Evolutionary conservation across 75 land plant genomes (phyloP).

Genomic region (Picea glauca): DNA sequence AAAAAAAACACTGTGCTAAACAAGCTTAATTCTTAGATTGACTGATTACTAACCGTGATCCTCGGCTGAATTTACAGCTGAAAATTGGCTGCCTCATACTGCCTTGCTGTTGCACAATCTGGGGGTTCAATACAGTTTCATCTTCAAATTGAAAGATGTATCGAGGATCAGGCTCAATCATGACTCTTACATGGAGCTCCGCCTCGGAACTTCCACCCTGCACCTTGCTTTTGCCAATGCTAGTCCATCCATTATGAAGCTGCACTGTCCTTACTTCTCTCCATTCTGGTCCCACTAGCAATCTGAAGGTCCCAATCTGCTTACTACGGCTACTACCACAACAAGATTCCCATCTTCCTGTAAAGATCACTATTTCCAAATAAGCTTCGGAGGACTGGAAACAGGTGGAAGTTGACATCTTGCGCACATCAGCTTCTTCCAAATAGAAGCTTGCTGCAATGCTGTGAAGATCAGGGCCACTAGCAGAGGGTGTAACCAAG

Average conservation of each 20-base stretch:
- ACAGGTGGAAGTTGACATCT: conserved; percentile 39
- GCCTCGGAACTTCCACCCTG: conserved; percentile 35
- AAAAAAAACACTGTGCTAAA: background rate
- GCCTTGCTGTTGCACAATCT: conserved; percentile 82
- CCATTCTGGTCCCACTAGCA: conserved; percentile 71
- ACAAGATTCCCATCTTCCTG: conserved; percentile 47
- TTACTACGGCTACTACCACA: conserved; percentile 47
- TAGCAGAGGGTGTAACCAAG: conserved; percentile 38
- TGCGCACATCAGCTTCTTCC: conserved; percentile 59
- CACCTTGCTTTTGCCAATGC: conserved; percentile 52
- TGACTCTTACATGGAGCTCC: conserved; percentile 76
- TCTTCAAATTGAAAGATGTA: conserved; percentile 93
- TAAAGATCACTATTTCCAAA: conserved; percentile 63
- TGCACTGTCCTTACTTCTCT: conserved; percentile 48
- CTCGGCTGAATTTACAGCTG: conserved; percentile 82
- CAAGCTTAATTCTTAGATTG: background rate
- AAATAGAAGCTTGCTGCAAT: conserved; percentile 71
- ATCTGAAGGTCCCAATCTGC: conserved; percentile 65
- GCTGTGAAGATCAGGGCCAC: conserved; percentile 42
- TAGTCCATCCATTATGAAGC: conserved; percentile 82
- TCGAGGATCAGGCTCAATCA: conserved; percentile 88
- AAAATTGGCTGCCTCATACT: conserved; percentile 79
- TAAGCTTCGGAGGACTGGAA: conserved; percentile 31
- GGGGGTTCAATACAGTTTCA: conserved; percentile 62
- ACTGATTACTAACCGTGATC: conserved; percentile 10